Evolutionary conservation across 768 basidiomycete species (phyloP).

Genomic region (Lentinula boryana): DNA sequence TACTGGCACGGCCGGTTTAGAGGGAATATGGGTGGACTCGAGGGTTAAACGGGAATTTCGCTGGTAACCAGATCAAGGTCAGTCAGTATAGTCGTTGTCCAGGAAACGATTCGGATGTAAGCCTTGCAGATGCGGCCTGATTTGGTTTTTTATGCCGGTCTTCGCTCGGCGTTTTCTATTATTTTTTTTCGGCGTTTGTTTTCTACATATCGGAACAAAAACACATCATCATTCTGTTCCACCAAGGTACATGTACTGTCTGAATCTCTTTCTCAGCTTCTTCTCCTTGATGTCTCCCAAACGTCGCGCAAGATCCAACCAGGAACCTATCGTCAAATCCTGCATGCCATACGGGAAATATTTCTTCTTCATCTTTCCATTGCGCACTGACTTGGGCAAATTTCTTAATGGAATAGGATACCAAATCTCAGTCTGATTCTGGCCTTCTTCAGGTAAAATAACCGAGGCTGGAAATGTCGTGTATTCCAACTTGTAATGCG

Average conservation of each 20-base stretch:
- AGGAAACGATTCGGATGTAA: constrained; percentile 31
- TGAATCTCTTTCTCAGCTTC: constrained; percentile 60
- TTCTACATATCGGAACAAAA: not conserved
- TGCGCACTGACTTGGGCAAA: constrained; percentile 44
- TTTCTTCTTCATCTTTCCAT: constrained; percentile 35
- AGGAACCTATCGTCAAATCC: constrained; percentile 76
- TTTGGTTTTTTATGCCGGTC: not conserved
- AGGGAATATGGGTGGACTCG: not conserved
- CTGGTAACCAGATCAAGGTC: constrained; percentile 20
- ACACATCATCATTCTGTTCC: constrained; percentile 20
- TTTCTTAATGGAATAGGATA: constrained; percentile 53
- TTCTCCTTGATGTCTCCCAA: constrained; percentile 46
- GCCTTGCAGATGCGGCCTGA: not conserved
- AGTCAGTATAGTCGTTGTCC: constrained; percentile 28
- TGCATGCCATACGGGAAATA: constrained; percentile 66
- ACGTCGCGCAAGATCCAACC: constrained; percentile 60
- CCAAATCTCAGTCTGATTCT: constrained; percentile 20
- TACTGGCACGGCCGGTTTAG: not conserved
- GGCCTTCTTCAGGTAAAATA: constrained; percentile 12
- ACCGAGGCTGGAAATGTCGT: constrained; percentile 50
- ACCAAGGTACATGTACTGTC: constrained; percentile 70
- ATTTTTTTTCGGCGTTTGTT: not conserved
- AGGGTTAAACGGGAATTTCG: constrained; percentile 4
- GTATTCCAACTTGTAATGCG: constrained; percentile 75
- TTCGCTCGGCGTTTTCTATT: not conserved